Evolutionary conservation across 2,329 filamentous ascomycete genomes (phyloP).

Genomic region (Capronia americana): DNA sequence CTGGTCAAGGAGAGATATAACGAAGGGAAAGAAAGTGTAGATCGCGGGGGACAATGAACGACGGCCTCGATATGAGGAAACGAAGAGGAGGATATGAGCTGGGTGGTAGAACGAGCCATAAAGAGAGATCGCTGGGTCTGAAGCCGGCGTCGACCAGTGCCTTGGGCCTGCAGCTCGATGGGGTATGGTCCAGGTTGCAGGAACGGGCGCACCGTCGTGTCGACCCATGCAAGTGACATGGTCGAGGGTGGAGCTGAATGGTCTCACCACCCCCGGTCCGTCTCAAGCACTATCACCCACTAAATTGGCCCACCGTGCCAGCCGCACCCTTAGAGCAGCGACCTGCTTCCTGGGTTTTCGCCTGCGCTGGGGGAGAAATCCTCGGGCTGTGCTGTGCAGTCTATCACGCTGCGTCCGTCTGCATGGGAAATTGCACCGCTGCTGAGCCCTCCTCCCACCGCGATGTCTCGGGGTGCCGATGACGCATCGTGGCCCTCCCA

Average conservation of each 20-base stretch:
- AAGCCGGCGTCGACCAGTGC: slow-evolving; percentile 34
- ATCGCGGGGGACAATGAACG: slow-evolving; percentile 40
- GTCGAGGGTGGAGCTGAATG: slow-evolving; percentile 30
- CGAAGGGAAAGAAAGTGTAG: slow-evolving; percentile 37
- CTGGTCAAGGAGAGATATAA: slow-evolving; percentile 40
- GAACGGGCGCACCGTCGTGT: slow-evolving; percentile 39
- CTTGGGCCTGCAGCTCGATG: slow-evolving; percentile 35
- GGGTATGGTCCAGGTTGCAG: slow-evolving; percentile 31
- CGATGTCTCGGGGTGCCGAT: slow-evolving; percentile 18
- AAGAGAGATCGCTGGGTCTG: slow-evolving; percentile 39
- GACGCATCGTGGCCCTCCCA: slow-evolving; percentile 26
- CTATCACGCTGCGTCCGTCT: slow-evolving; percentile 36
- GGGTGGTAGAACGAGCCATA: slow-evolving; percentile 40
- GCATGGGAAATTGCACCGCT: slow-evolving; percentile 37
- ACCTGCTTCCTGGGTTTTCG: slow-evolving; percentile 18
- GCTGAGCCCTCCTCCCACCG: slow-evolving; percentile 22
- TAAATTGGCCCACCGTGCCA: slow-evolving; percentile 35
- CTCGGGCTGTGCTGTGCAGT: slow-evolving; percentile 28
- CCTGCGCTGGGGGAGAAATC: not conserved
- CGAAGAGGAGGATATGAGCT: slow-evolving; percentile 36
- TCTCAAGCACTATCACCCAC: slow-evolving; percentile 40
- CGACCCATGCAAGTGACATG: slow-evolving; percentile 33
- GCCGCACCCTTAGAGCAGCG: slow-evolving; percentile 35
- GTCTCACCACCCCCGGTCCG: slow-evolving; percentile 36
- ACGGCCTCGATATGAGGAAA: slow-evolving; percentile 40